Percentiles rank a stretch among this genome's conserved stretches.
Evolutionary conservation across 495 filamentous ascomycete genomes (phyloP).

Genomic region (Penicillium canescens): DNA sequence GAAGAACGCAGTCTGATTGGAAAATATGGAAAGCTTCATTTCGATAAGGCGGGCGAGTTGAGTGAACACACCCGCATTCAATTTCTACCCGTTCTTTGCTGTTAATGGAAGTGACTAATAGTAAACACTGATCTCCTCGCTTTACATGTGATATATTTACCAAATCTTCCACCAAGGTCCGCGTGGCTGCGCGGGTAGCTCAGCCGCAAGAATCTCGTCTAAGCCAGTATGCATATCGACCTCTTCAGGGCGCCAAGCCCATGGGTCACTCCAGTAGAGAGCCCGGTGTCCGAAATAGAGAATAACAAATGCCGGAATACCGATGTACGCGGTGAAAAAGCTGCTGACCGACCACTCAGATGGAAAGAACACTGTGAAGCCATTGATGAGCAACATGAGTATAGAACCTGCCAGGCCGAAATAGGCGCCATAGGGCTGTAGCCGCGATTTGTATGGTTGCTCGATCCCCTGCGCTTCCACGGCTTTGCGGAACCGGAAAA

Average conservation of each 20-base stretch:
- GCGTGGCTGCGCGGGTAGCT: constrained; percentile 34
- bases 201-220: constrained; percentile 52
- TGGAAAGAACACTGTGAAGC: constrained; percentile 64
- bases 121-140: not conserved
- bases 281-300: constrained; percentile 57
- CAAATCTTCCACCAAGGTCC: constrained; percentile 35
- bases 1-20: not conserved
- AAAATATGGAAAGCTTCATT: not conserved
- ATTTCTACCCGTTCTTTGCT: not conserved
- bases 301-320: constrained; percentile 57
- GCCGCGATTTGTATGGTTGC: constrained; percentile 49
- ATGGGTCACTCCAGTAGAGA: constrained; percentile 48
- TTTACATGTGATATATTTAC: not conserved
- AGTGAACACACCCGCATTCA: not conserved
- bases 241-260: constrained; percentile 51
- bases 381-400: constrained; percentile 59
- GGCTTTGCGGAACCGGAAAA: constrained; percentile 61
- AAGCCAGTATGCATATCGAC: constrained; percentile 60
- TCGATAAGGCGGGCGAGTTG: constrained; percentile 7
- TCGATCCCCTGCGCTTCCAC: constrained; percentile 51
- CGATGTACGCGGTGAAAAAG: constrained; percentile 66
- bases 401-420: constrained; percentile 48
- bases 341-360: constrained; percentile 48
- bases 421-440: constrained; percentile 57
- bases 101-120: not conserved